These are phyloP conservation scores for Rhodamnia rubescens DNA, from an alignment of 345 rosid genomes.

Conservation along the genomic window DNA sequence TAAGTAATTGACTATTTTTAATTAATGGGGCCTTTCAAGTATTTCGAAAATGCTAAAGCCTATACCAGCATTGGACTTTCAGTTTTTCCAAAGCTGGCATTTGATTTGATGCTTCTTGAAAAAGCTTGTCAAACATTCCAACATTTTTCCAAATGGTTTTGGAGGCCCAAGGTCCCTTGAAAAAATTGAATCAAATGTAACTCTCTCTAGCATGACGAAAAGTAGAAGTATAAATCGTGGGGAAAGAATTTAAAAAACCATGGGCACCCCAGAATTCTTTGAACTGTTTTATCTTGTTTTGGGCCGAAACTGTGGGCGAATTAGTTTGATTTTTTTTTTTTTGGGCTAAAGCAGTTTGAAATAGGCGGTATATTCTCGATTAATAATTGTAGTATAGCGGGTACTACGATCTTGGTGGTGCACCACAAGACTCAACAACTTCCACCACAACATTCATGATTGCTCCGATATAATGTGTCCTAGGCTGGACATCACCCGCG, in stretches of 20 bases:
- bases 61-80: no score
- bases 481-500: no score
- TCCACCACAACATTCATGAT: neutral
- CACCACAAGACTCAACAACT: neutral
- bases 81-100: no score
- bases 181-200: no score
- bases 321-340: neutral
- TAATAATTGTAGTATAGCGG: neutral
- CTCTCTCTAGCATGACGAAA: neutral
- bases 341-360: neutral
- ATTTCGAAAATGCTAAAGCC: no score
- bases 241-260: neutral
- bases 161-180: no score
- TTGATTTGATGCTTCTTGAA: no score
- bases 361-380: neutral
- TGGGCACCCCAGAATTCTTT: neutral
- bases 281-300: neutral
- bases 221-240: neutral
- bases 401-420: neutral
- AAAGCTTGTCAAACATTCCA: no score
- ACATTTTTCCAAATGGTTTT: no score
- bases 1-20: no score
- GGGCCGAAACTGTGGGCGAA: neutral
- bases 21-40: no score
- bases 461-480: neutral